Percentiles rank a stretch among this genome's conserved stretches.
Evolutionary conservation across 176 grass and related monocot species (phyloP).

Genomic region (Olyra latifolia): DNA sequence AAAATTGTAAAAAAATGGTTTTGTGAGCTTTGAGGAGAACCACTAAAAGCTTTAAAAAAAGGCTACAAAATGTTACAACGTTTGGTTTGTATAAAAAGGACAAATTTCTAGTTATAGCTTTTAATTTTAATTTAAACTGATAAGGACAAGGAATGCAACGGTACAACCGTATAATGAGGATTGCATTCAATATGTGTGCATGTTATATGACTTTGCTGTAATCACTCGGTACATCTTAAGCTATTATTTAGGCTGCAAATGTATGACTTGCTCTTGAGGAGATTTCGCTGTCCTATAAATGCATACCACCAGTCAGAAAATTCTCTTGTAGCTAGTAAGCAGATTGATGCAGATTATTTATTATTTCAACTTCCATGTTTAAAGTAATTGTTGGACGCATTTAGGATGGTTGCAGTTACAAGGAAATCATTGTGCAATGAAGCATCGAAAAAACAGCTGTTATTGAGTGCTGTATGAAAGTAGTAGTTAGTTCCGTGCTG

Average conservation of each 20-base stretch:
- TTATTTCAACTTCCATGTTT: not conserved
- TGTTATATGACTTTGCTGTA: not conserved
- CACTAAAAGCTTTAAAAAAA: too few species aligned
- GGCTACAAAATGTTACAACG: too few species aligned
- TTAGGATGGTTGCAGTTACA: not conserved
- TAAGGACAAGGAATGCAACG: not conserved
- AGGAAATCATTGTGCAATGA: not conserved
- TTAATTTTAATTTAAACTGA: too few species aligned
- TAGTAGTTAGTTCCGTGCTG: not conserved
- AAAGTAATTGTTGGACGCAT: slow-evolving; percentile 6
- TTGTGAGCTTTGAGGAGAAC: too few species aligned
- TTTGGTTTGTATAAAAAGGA: too few species aligned
- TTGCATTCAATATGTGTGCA: not conserved
- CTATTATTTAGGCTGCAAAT: not conserved
- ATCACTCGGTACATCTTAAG: not conserved
- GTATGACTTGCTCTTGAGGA: not conserved
- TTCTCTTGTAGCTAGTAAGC: not conserved
- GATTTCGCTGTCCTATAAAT: not conserved
- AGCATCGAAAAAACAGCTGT: not conserved
- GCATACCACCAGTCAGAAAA: not conserved
- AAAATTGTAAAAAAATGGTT: too few species aligned
- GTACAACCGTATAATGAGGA: not conserved
- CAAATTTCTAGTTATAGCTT: too few species aligned
- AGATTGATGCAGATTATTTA: not conserved
- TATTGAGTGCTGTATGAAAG: not conserved